Evolutionary conservation across 2,329 filamentous ascomycete species (phyloP).

Genomic region (Diaporthe citrichinensis): DNA sequence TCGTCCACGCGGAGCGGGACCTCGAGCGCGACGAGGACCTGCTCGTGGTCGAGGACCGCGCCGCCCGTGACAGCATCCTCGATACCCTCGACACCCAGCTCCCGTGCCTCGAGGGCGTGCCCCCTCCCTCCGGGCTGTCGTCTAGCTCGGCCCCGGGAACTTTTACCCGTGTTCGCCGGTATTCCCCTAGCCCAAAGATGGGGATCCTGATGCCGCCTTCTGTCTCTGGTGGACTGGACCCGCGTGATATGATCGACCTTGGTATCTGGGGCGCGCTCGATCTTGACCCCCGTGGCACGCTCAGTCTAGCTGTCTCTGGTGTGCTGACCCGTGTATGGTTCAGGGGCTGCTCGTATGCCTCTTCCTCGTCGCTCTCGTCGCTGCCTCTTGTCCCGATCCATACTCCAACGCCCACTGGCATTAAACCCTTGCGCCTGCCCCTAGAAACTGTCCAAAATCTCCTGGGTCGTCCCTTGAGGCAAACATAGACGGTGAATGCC

Average conservation of each 20-base stretch:
- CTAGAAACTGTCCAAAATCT: background rate
- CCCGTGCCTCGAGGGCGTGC: constrained; percentile 16
- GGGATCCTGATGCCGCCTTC: constrained; percentile 24
- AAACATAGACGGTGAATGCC: constrained; percentile 12
- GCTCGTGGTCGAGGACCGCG: constrained; percentile 31
- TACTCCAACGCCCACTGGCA: constrained; percentile 24
- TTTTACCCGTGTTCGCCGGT: background rate
- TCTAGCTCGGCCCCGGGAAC: constrained; percentile 27
- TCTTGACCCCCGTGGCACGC: background rate
- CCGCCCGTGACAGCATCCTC: constrained; percentile 27
- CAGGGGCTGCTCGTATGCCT: background rate
- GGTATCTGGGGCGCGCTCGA: background rate
- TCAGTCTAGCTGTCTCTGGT: background rate
- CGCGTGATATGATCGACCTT: background rate
- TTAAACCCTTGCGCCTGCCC: background rate
- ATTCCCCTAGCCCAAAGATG: constrained; percentile 8
- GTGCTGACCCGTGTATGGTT: background rate
- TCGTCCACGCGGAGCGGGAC: constrained; percentile 15
- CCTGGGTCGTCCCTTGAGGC: background rate
- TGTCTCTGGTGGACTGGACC: background rate
- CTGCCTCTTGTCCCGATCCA: constrained; percentile 26
- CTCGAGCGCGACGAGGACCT: constrained; percentile 33
- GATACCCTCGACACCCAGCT: constrained; percentile 35
- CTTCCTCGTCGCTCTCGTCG: constrained; percentile 14
- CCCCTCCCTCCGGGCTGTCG: background rate